A percentile compares a stretch with the other conserved stretches of the same genome.
Evolutionary conservation across 495 filamentous ascomycete species (phyloP).

Genomic region (Pyrenopolyporus hunteri): DNA sequence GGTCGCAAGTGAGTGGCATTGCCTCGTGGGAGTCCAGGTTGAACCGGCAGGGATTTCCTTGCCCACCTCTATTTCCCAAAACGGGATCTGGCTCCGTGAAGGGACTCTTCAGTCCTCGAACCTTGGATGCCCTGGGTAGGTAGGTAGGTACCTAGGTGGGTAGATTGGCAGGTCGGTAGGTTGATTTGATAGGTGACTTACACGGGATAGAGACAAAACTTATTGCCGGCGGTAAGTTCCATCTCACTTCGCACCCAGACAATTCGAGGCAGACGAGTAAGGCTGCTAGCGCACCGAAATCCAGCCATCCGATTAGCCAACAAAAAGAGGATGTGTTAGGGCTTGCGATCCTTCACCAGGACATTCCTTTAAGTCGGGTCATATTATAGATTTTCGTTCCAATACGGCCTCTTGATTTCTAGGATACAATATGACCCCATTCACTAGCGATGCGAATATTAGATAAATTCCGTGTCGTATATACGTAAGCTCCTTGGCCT

Average conservation of each 20-base stretch:
- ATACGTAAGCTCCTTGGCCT: no score
- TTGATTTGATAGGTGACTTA: no score
- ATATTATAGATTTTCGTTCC: neutral
- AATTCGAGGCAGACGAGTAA: conserved; percentile 11
- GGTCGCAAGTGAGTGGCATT: conserved; percentile 18
- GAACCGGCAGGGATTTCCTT: conserved; percentile 21
- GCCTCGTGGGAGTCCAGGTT: conserved; percentile 31
- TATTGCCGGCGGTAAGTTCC: conserved; percentile 18
- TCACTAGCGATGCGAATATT: no score
- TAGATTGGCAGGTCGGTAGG: no score
- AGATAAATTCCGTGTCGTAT: no score
- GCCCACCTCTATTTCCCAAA: conserved; percentile 5
- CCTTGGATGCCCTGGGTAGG: no score
- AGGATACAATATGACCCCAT: conserved; percentile 1
- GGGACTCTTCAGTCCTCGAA: no score
- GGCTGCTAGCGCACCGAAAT: conserved; percentile 23
- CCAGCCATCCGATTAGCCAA: conserved; percentile 15
- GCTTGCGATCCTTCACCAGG: neutral
- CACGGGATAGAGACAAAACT: neutral
- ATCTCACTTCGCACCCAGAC: neutral
- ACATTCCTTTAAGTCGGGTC: neutral
- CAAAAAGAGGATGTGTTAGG: neutral
- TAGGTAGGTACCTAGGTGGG: neutral
- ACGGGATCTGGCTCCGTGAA: no score
- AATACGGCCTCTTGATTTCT: no score